A percentile compares a stretch with the other conserved stretches of the same genome.
These are phyloP conservation scores for Phytophthora boehmeriae DNA, from an alignment of 352 stramenopile species.

Conservation along the genomic window DNA sequence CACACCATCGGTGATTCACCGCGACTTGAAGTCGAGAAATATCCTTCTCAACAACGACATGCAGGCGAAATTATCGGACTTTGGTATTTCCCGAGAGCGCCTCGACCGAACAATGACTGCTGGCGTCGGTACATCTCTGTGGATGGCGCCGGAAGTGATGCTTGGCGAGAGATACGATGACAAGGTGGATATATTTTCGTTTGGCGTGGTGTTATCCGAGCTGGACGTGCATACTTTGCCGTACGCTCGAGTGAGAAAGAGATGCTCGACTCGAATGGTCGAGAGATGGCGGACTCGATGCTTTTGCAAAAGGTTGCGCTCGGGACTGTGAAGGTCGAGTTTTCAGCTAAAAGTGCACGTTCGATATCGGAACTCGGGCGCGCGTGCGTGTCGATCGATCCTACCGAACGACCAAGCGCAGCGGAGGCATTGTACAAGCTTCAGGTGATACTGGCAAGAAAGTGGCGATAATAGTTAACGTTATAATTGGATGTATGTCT, in stretches of 20 bases:
- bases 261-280: neutral
- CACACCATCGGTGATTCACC: constrained; percentile 11
- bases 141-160: constrained; percentile 29
- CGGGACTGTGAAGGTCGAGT: constrained; percentile 22
- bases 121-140: constrained; percentile 18
- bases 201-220: constrained; percentile 41
- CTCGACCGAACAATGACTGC: constrained; percentile 19
- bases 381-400: constrained; percentile 34
- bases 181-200: constrained; percentile 33
- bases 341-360: constrained; percentile 5
- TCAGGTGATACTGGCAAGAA: neutral
- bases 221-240: constrained; percentile 38
- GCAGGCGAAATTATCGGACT: constrained; percentile 51
- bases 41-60: constrained; percentile 38
- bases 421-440: constrained; percentile 2
- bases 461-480: no score
- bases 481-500: constrained; percentile 37
- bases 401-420: constrained; percentile 9
- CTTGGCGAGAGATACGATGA: constrained; percentile 16
- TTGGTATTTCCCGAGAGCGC: constrained; percentile 46
- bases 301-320: constrained; percentile 32
- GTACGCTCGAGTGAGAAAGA: constrained; percentile 18
- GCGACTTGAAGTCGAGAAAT: constrained; percentile 35
- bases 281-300: constrained; percentile 9
- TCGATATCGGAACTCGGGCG: constrained; percentile 16